Evolutionary conservation across 768 basidiomycete genomes (phyloP).

Genomic region (Leccinellum albellum): DNA sequence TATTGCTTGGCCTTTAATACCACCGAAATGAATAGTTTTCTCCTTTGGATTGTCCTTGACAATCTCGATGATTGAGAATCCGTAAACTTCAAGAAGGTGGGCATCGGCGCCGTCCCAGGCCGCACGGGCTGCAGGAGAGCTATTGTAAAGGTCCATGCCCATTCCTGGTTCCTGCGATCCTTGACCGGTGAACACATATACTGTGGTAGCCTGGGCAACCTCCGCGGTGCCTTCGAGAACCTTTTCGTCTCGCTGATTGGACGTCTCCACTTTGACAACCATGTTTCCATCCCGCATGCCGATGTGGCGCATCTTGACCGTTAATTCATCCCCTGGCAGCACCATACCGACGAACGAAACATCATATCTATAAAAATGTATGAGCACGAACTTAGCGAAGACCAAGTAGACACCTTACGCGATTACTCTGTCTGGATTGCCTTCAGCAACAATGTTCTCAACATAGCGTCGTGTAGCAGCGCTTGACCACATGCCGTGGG

Average conservation of each 20-base stretch:
- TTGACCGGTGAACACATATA: conserved; percentile 97
- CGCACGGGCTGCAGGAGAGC: conserved; percentile 87
- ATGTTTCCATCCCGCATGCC: conserved; percentile 94
- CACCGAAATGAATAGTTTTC: conserved; percentile 98
- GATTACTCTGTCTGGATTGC: conserved; percentile 85
- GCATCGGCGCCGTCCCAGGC: conserved; percentile 97
- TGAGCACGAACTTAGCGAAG: neutral
- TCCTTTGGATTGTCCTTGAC: conserved; percentile 98
- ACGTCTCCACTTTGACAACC: conserved; percentile 83
- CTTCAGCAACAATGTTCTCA: conserved; percentile 91
- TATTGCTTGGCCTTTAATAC: conserved; percentile 97
- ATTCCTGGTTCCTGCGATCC: conserved; percentile 97
- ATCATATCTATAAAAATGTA: conserved; percentile 58
- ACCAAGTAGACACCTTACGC: conserved; percentile 50
- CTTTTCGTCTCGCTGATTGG: conserved; percentile 83
- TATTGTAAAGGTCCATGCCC: conserved; percentile 98
- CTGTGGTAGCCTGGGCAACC: conserved; percentile 87
- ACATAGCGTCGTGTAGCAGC: conserved; percentile 91
- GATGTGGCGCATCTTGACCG: conserved; percentile 82
- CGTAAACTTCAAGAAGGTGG: conserved; percentile 91
- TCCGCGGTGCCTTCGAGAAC: conserved; percentile 91
- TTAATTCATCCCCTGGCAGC: conserved; percentile 82
- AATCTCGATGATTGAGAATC: conserved; percentile 98
- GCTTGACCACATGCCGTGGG: conserved; percentile 96
- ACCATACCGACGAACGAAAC: conserved; percentile 98